Base-by-base conservation (phyloP, 169 alveolate species). In the Cyclospora cayetanensis region DNA sequence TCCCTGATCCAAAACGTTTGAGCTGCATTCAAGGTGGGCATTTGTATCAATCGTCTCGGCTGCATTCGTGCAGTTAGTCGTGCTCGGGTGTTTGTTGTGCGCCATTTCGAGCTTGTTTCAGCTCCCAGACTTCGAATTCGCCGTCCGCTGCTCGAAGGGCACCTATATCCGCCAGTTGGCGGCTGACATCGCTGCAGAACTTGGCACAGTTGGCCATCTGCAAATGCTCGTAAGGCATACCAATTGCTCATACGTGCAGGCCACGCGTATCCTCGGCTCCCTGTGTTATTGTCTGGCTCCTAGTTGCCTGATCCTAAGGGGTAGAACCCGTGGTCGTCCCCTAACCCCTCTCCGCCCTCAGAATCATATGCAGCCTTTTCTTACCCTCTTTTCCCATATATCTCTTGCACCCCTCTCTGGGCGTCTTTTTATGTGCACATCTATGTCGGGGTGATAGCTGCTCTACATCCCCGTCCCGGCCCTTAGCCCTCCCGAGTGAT, bases 141-240 rank as follows among this genome's bases (percentile, higher is more conserved):
- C 35, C 42, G 91, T 84, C 25, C n/a, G 60, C 2, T 84, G 91
- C 25, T 84, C 91, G 35, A 63, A 63, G 27, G 91, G 91, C 50
- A 84, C 91, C 18, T 84, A 84, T 52, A 84, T 84, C 7, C 80
- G 91, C 18, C 80, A 60, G 34, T 46, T 84, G 29, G 80, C 83
- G 15, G 91, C 80, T 29, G 91, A 84, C 68, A 63, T 84, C 27
- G 79, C 91, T 35, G 66, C 70, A 5, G 25, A 50, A 0, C 42
- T 74, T 29, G 83, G 66, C 37, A 84, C 83, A 4, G 91, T 63
- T 4, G 91, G 55, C 42, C 91, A 84, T 82, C 70, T 84, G 52
- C 22, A 31, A 25, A 41, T 53, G 34, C 79, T 84, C 68, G 90
- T 82, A 60, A 55, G 90, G 43, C n/a, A 34, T 18, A 46, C 11